Evolutionary conservation across 257 asterid species (phyloP), one percentile per base, ranked within the genome.

Genomic region (Penstemon newberryi): DNA sequence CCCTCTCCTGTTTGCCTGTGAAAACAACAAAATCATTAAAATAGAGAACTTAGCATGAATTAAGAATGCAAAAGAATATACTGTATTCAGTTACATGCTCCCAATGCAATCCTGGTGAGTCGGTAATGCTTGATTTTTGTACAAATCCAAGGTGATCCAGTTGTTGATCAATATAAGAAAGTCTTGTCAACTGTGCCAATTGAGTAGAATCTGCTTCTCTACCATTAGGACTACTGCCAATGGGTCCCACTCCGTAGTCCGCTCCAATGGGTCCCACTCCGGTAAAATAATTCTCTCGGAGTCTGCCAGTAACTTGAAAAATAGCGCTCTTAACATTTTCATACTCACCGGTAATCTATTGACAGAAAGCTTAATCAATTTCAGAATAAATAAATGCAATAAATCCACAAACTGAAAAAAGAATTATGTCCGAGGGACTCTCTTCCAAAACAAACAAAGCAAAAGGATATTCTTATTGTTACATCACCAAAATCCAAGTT

Each of bases 281-380:
- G 13, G 80, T 71, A 69, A 86, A 86, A 67, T 78, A 65, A 36
- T 50, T 63, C 47, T 79, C 77, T 77, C 84, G 76, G 61, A 86
- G 81, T 73, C 77, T 84, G 64, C 88, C 87, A 71, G 88, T 80
- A 80, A 86, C 60, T 80, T 79, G 88, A 75, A 77, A 73, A 18
- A 86, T 79, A 58, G 93, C 82, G 8, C 63, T 72, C 80, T 81
- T 84, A 54, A 86, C 93, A 55, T 69, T 80, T 36, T 78, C 86
- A 68, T 70, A 80, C 42, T 78, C 75, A 44, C 93, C 88, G 38
- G 72, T 58, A 61, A 86, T 78, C 90, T 84, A 85, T 57, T 1
- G 49, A 68, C 67, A 58, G 58, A 73, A 9, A 62, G 52, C 50
- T 67, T 5, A 63, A 19, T 47, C 57, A 70, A 39, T 37, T 59